Base-by-base conservation (phyloP, 306 rosid genomes). In the Sicyos edulis region DNA sequence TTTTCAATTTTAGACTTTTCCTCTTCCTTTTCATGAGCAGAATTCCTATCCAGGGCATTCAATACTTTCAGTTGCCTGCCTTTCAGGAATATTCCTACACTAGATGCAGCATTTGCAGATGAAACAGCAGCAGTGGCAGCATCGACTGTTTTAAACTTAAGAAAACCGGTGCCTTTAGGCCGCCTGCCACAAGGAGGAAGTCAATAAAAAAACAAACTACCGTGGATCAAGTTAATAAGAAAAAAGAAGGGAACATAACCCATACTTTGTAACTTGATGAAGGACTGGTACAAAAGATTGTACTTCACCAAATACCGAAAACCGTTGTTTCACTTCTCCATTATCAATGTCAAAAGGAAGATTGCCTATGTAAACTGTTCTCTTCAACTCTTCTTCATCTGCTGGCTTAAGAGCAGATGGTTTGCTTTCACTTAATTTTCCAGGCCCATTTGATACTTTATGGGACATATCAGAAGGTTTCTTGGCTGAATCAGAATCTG, bases 151-250 rank as follows among this genome's bases (percentile, higher is more conserved):
- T 89, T 88, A 72, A 93, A 93, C 82, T 81, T 91, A 10, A 93
- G 97, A 84, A 93, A 93, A 81, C 95, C 99, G 68, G 97, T 88
- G 72, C 99, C 97, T 79, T 79, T 88, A 21, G 95, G 97, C 71
- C 99, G 95, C 84, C 99, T 93, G 85, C 77, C 83, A 77, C 44
- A 77, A 85, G 70, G 68, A 66, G 60, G 29, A 60, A 29, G 82
- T 29, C 50, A 24, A 51, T 17, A 24, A 24, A 53, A 53, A 55
- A 26, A 44, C 11, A 53, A 26, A 29, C 53, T 21, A 66, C 20
- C 24, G n/a, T 49, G 54, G 19, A 54, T 67, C 56, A 49, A 49
- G 58, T 61, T n/a, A 42, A 57, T 51, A 77, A 64, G 45, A 45
- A 34, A 24, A 63, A 21, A 15, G 7, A 14, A 52, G 52, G 17